Evolutionary conservation across 805 yeast genomes (phyloP).

Genomic region (Hanseniaspora lachancei): DNA sequence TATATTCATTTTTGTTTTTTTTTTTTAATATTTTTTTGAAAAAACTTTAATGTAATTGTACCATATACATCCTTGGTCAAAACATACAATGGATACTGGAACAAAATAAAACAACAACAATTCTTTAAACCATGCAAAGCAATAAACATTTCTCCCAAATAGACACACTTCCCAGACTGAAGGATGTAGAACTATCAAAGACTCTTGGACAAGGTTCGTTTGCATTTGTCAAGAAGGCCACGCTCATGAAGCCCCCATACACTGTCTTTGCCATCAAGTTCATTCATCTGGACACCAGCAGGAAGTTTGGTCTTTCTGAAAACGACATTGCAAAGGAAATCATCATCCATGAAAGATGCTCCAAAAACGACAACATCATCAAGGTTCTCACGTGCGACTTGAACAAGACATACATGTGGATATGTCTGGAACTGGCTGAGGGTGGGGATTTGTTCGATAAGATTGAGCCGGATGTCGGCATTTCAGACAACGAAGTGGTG

Average conservation of each 20-base stretch:
- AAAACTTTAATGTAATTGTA: no score
- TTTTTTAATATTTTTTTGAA: no score
- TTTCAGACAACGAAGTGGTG: slow-evolving; percentile 45
- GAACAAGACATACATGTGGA: slow-evolving; percentile 46
- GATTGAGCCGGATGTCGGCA: slow-evolving; percentile 63
- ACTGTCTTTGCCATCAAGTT: slow-evolving; percentile 46
- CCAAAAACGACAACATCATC: slow-evolving; percentile 48
- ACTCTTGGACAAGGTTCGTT: slow-evolving; percentile 59
- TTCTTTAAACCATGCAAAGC: not conserved
- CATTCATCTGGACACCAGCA: slow-evolving; percentile 33
- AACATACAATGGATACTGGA: no score
- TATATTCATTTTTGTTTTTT: no score
- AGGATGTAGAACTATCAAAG: slow-evolving; percentile 34
- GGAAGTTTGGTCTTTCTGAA: slow-evolving; percentile 27
- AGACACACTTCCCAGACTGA: slow-evolving; percentile 37
- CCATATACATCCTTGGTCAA: not conserved
- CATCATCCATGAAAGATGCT: slow-evolving; percentile 44
- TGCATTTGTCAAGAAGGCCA: slow-evolving; percentile 47
- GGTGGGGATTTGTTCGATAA: slow-evolving; percentile 72
- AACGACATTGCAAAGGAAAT: slow-evolving; percentile 41
- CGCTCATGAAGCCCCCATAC: slow-evolving; percentile 26
- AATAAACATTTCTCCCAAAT: slow-evolving; percentile 31
- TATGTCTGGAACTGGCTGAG: slow-evolving; percentile 53
- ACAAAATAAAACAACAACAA: not conserved
- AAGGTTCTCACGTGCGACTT: slow-evolving; percentile 42